Evolutionary conservation across 2,329 filamentous ascomycete genomes (phyloP), one percentile per base, ranked within the genome.

Genomic region (Scytalidium lignicola): DNA sequence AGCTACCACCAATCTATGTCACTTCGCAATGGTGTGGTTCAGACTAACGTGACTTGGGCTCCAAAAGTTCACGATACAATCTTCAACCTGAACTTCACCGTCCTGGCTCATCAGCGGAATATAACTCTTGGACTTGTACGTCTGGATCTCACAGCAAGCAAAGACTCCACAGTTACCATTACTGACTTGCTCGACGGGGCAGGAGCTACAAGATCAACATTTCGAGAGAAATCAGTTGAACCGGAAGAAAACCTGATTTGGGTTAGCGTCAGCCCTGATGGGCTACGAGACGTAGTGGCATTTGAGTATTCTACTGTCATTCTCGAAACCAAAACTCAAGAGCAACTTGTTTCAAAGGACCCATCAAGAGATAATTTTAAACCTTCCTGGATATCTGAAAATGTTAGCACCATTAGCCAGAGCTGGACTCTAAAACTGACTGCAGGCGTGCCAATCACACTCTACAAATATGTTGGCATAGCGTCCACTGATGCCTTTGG

Each of bases 181-280:
- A 76, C 78, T 19, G 85, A 86, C 61, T 67, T 84, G 0, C 58
- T 86, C 9, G 79, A 86, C 53, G 83, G 83, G 1, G 74, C 76
- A 52, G 75, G 77, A 55, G 82, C 83, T 17, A 75, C 83, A 15
- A 72, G 82, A n/a, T 79, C 80, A 0, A 70, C 75, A 20, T 76
- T 78, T 49, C 71, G 71, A 1, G 70, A 70, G 2, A 83, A 78
- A 37, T 74, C 73, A 1, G 68, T 70, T 32, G 74, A 80, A n/a
- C n/a, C 28, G 37, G 63, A 71, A 7, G 67, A 71, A 9, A 65
- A 62, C 6, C 60, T 68, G 12, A 82, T 86, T 29, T 85, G 75
- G 69, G 74, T 79, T 3, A 74, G 78, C 4, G 81, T 85, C 4
- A 72, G 71, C n/a, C 83, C 83, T 2, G 65, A 70, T 48, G 80